Base-by-base conservation (phyloP, 2,329 filamentous ascomycete species). In the Aspergillus fischeri region DNA sequence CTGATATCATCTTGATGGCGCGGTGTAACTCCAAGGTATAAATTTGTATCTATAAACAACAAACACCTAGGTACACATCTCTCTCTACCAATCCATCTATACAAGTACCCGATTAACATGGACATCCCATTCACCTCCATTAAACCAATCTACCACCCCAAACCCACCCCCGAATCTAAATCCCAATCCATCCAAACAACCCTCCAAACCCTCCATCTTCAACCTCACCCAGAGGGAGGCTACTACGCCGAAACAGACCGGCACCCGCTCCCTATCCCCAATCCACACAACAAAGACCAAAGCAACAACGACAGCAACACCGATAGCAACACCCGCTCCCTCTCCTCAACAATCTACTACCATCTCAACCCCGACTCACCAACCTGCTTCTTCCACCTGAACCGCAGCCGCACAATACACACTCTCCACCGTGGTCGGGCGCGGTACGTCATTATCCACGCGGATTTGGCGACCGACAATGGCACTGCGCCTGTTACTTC, bases 291-390 rank as follows among this genome's bases (percentile, higher is more conserved):
- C 32, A 17, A 3, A 17, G 32, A 38, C 32, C 29, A 4, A 32
- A 17, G 14, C 14, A 5, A 60, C 52, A 55, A 54, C 32, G 35
- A 53, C 9, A 44, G n/a, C 61, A 69, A 35, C 25, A 28, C 27
- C 7, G 27, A 28, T 21, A 21, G 21, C 27, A 28, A 10, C 64
- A 72, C 77, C 17, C 79, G 86, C 35, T 79, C 79, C 55, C 80
- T 83, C 1, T 83, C 80, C 54, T 87, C 85, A 0, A 80, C 78
- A 1, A 89, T 90, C 53, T 84, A 81, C 71, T 90, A 90, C 69
- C 76, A 86, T 49, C 74, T 90, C 41, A 87, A 84, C 0, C 81
- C 83, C 0, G 64, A 64, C 21, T 77, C 75, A 0, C 82, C 84
- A 0, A 73, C 83, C 59, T 86, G 86, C 0, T 75, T 75, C 20